Conservation (phyloP, 345 rosid species). For the Psidium guajava region DNA sequence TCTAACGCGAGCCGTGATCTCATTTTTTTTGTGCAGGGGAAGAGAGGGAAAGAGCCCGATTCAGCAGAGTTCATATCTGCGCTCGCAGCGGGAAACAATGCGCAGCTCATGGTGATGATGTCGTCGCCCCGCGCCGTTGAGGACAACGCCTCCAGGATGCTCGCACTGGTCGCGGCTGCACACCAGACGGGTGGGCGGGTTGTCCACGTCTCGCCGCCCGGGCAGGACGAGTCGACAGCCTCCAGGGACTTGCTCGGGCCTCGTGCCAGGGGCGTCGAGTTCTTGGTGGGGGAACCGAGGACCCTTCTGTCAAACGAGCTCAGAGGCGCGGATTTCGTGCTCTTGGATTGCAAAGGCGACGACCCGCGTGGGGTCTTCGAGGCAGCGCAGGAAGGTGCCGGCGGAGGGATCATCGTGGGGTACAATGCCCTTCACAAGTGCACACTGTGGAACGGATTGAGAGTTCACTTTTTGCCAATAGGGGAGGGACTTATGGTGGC, state of each 20-base stretch:
- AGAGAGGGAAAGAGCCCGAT: conserved; percentile 33
- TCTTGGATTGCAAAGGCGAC: conserved; percentile 24
- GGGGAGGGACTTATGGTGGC: conserved; percentile 36
- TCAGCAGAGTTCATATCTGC: conserved; percentile 51
- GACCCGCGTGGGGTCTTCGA: conserved; percentile 5
- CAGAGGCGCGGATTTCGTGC: conserved; percentile 27
- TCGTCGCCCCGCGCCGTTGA: not conserved
- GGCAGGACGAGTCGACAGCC: not conserved
- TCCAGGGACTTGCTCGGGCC: conserved; percentile 8
- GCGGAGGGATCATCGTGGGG: conserved; percentile 24
- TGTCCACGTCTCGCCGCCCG: conserved; percentile 13
- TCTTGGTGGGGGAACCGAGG: conserved; percentile 22
- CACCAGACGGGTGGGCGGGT: conserved; percentile 36
- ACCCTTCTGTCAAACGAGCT: conserved; percentile 12
- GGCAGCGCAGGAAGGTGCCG: conserved; percentile 11
- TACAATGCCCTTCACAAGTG: conserved; percentile 29
- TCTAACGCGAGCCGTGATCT: not conserved
- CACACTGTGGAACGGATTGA: conserved; percentile 8
- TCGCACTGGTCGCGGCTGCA: conserved; percentile 34
- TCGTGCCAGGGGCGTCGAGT: conserved; percentile 11
- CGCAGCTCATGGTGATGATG: conserved; percentile 35
- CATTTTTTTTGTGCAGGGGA: conserved; percentile 11
- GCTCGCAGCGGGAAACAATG: conserved; percentile 43
- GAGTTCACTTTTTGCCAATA: conserved; percentile 33
- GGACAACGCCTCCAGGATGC: conserved; percentile 4